phyloP scores from a whole-genome alignment of 2,329 filamentous ascomycete species.

The Lachnellula arida region DNA sequence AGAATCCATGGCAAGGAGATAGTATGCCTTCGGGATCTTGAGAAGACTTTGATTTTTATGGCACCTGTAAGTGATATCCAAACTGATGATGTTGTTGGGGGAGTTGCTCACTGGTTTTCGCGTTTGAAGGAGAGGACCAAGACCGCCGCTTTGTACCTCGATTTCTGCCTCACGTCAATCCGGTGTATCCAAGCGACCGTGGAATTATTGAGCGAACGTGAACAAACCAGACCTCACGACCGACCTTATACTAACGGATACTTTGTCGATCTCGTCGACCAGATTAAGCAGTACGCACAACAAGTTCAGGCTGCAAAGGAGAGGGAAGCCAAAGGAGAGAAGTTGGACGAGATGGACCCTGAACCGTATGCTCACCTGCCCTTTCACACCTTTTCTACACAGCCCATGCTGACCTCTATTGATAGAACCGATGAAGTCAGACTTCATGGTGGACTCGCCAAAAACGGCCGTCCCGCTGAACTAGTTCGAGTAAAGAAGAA shows the following conservation, averaged over 20 bases:
- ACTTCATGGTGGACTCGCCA: conserved; percentile 73
- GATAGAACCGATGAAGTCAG: conserved; percentile 66
- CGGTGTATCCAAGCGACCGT: conserved; percentile 86
- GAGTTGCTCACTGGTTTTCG: conserved; percentile 65
- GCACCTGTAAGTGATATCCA: conserved; percentile 78
- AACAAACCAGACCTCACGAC: conserved; percentile 79
- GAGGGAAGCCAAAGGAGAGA: conserved; percentile 53
- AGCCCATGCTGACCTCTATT: conserved; percentile 24
- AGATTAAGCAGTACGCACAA: conserved; percentile 84
- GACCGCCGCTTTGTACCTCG: conserved; percentile 66
- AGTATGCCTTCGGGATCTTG: conserved; percentile 84
- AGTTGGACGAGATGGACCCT: conserved; percentile 51
- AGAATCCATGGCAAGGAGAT: conserved; percentile 82
- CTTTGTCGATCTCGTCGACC: conserved; percentile 92
- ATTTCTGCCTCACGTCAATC: conserved; percentile 87
- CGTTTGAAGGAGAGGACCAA: conserved; percentile 71
- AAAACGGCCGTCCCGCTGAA: conserved; percentile 78
- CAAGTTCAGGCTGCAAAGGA: conserved; percentile 74
- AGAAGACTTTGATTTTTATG: conserved; percentile 87
- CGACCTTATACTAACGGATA: conserved; percentile 93
- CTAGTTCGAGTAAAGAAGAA: conserved; percentile 78
- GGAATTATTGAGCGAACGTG: conserved; percentile 77
- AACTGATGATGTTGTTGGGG: conserved; percentile 53
- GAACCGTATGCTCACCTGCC: conserved; percentile 45
- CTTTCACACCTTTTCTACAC: conserved; percentile 2